A percentile compares a stretch with the other conserved stretches of the same genome.
Conservation (phyloP, 805 yeast species). For the Candida koratica region DNA sequence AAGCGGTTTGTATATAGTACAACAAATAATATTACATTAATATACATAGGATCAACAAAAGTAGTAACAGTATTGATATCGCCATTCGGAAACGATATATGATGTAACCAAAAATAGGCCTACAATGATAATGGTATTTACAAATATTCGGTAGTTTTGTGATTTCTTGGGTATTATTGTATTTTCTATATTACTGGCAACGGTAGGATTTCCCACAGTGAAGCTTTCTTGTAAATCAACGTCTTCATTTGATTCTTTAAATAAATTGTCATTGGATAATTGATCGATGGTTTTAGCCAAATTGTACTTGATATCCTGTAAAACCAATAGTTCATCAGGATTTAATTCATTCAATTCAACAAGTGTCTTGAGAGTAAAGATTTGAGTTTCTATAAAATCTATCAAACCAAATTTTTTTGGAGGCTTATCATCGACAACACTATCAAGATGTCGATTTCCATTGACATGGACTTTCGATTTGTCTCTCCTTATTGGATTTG, state of each 20-base stretch:
- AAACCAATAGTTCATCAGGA: constrained; percentile 7
- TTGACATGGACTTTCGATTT: no score
- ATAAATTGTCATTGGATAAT: not conserved
- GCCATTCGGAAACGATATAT: constrained; percentile 24
- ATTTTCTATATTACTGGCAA: no score
- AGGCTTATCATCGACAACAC: not conserved
- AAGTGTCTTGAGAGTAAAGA: constrained; percentile 9
- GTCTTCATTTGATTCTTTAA: not conserved
- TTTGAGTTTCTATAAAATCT: constrained; percentile 9
- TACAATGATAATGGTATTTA: not conserved
- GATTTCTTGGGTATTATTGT: no score
- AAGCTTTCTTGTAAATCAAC: not conserved
- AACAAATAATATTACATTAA: constrained; percentile 2
- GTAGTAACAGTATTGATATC: constrained; percentile 40
- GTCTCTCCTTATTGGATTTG: constrained; percentile 10
- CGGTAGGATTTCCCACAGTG: no score
- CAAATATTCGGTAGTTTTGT: no score
- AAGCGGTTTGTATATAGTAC: constrained; percentile 1
- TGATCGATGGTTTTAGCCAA: constrained; percentile 4
- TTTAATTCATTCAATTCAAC: constrained; percentile 6
- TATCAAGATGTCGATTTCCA: no score
- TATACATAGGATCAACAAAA: constrained; percentile 23
- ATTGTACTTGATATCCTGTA: constrained; percentile 9
- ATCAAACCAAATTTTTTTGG: constrained; percentile 2
- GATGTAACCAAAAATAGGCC: constrained; percentile 10